Percentiles rank a stretch among this genome's conserved stretches.
phyloP scores from a whole-genome alignment of 345 rosid species.

The Salix dunnii region DNA sequence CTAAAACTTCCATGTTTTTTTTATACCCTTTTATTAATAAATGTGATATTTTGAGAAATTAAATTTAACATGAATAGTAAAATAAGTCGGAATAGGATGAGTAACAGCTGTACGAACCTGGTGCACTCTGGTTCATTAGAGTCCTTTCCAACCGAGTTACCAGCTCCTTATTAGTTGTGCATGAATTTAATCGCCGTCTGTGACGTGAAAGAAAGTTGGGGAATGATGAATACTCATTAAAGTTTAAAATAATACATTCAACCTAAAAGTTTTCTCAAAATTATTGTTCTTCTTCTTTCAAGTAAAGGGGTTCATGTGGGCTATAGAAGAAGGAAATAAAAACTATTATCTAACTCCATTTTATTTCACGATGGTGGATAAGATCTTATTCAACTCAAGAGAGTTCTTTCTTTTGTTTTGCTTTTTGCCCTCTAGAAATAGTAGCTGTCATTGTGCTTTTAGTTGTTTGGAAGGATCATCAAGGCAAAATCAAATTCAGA shows the following conservation, averaged over 20 bases:
- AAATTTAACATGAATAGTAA: too few species aligned
- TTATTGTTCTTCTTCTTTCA: neutral
- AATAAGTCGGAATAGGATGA: too few species aligned
- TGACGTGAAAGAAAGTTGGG: too few species aligned
- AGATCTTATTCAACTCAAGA: neutral
- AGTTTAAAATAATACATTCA: neutral
- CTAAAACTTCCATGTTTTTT: too few species aligned
- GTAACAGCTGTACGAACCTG: neutral
- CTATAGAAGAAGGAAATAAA: neutral
- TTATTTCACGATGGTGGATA: conserved; percentile 1
- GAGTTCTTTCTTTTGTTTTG: neutral
- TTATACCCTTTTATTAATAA: too few species aligned
- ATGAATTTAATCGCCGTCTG: neutral
- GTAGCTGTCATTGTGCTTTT: neutral
- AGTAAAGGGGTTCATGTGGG: conserved; percentile 10
- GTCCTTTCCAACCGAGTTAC: neutral
- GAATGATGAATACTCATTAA: neutral
- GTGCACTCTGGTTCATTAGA: neutral
- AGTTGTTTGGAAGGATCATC: neutral
- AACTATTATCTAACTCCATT: neutral
- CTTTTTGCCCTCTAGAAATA: neutral
- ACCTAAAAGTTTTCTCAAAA: neutral
- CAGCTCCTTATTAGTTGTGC: neutral
- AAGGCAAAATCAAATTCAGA: conserved; percentile 8
- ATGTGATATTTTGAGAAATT: too few species aligned